Conservation (phyloP, 768 basidiomycete genomes). For the Lactarius sp. region DNA sequence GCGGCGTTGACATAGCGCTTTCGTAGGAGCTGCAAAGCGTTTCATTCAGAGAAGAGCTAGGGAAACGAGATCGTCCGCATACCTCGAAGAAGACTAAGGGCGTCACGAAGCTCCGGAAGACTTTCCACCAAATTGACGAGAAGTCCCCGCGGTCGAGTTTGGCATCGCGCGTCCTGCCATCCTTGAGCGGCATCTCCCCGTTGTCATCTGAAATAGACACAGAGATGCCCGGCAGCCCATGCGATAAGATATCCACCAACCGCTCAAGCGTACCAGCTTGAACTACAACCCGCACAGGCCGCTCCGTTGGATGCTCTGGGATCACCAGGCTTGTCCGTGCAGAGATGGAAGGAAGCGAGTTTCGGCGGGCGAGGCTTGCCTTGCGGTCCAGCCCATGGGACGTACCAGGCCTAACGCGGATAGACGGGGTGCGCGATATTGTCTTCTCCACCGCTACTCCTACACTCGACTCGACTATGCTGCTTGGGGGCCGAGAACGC, state of each 20-base stretch:
- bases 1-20: conserved; percentile 63
- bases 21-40: conserved; percentile 53
- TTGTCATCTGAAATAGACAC: conserved; percentile 84
- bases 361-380: conserved; percentile 65
- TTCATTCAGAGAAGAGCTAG: conserved; percentile 1
- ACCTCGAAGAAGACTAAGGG: conserved; percentile 86
- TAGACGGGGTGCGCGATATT: conserved; percentile 61
- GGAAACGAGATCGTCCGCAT: conserved; percentile 24
- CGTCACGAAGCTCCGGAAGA: conserved; percentile 76
- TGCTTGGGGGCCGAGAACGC: conserved; percentile 44
- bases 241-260: conserved; percentile 69
- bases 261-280: conserved; percentile 73
- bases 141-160: conserved; percentile 71
- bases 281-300: conserved; percentile 69
- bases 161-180: conserved; percentile 68
- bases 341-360: conserved; percentile 74
- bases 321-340: conserved; percentile 53
- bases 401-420: conserved; percentile 69
- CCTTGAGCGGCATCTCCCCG: conserved; percentile 74
- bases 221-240: conserved; percentile 70
- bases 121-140: conserved; percentile 75
- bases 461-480: conserved; percentile 25
- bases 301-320: conserved; percentile 61
- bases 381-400: conserved; percentile 72
- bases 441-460: conserved; percentile 33